These are phyloP conservation scores for Chlorella sorokiniana DNA, from an alignment of 139 green algal species.

Conservation along the genomic window DNA sequence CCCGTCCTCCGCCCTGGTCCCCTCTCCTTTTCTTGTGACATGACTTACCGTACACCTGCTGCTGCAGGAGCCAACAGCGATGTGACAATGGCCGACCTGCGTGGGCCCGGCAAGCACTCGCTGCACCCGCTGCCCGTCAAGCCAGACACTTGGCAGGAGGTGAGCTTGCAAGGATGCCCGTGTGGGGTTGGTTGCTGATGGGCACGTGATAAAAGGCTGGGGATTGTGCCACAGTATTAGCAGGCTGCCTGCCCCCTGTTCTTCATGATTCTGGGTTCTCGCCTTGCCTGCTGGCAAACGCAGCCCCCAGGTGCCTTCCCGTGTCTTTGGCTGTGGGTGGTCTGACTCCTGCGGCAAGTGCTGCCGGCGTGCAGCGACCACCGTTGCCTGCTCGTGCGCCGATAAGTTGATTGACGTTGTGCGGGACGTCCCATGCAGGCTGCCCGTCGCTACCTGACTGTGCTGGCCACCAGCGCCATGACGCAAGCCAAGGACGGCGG, in stretches of 20 bases:
- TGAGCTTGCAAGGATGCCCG: neutral
- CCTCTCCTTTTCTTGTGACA: neutral
- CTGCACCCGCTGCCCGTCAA: constrained; percentile 30
- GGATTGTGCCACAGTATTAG: neutral
- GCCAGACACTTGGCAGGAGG: constrained; percentile 67
- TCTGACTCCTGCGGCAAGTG: too few relatives aligned
- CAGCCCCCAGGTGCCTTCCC: too few relatives aligned
- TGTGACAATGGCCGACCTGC: constrained; percentile 36
- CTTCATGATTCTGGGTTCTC: neutral
- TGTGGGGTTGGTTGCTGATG: neutral
- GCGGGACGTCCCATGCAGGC: neutral
- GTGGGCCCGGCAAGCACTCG: constrained; percentile 1
- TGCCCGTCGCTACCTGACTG: constrained; percentile 49
- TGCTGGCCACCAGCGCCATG: constrained; percentile 51
- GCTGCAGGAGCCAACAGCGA: constrained; percentile 29
- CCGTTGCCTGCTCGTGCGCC: too few relatives aligned
- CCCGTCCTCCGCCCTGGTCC: neutral
- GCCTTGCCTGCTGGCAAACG: too few relatives aligned
- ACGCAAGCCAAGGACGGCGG: constrained; percentile 22
- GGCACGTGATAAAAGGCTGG: neutral
- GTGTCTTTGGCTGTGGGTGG: too few relatives aligned
- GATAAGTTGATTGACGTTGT: too few relatives aligned
- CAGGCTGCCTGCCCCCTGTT: neutral
- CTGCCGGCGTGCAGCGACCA: too few relatives aligned
- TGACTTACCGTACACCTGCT: neutral